A percentile compares a stretch with the other conserved stretches of the same genome.
phyloP scores from a whole-genome alignment of 257 asterid genomes.

The Solanum neorickii region DNA sequence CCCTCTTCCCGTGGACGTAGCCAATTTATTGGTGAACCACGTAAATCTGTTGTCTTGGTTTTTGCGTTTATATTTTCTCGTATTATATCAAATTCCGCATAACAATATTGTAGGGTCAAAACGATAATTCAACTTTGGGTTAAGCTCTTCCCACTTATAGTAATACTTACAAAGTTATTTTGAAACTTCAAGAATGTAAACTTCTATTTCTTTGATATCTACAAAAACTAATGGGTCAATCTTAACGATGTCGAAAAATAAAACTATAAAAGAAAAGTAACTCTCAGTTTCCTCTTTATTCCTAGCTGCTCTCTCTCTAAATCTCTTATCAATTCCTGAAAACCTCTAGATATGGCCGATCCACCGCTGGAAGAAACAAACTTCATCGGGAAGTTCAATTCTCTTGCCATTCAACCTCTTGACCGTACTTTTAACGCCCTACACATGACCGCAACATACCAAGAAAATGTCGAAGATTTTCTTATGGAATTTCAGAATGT shows the following conservation, averaged over 20 bases:
- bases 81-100: too few relatives aligned
- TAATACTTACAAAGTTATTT: too few relatives aligned
- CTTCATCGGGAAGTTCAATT: constrained; percentile 8
- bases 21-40: too few relatives aligned
- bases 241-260: background rate
- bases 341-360: constrained; percentile 23
- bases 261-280: background rate
- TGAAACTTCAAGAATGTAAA: too few relatives aligned
- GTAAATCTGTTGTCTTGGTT: too few relatives aligned
- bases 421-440: constrained; percentile 28
- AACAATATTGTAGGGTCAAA: too few relatives aligned
- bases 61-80: too few relatives aligned
- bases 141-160: too few relatives aligned
- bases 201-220: too few relatives aligned
- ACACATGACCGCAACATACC: background rate
- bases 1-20: too few relatives aligned
- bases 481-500: constrained; percentile 3
- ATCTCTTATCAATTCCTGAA: background rate
- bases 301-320: background rate
- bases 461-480: background rate
- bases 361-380: background rate
- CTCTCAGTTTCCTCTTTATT: background rate
- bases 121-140: too few relatives aligned
- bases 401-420: constrained; percentile 26
- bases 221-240: too few relatives aligned